Percentiles rank a stretch among this genome's conserved stretches.
Evolutionary conservation across 768 basidiomycete species (phyloP).

Genomic region (Tulasnella calospora): DNA sequence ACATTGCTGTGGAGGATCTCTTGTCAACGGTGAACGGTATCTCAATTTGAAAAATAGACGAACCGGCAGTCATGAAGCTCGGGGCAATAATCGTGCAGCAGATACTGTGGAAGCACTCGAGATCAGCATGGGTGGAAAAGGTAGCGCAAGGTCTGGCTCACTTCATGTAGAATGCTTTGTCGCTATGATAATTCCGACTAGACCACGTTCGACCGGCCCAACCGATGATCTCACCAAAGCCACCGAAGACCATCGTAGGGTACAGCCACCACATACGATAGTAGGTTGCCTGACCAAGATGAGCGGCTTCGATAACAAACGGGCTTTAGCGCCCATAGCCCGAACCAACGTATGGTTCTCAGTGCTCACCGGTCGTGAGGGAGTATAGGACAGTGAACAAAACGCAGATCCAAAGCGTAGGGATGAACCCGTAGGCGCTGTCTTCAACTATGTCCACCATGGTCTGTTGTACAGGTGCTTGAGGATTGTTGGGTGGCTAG

Average conservation of each 20-base stretch:
- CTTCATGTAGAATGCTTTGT: slow-evolving; percentile 45
- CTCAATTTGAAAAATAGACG: not conserved
- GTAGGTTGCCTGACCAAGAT: slow-evolving; percentile 45
- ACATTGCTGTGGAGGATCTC: slow-evolving; percentile 47
- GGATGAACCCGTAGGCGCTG: slow-evolving; percentile 43
- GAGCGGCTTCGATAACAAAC: slow-evolving; percentile 44
- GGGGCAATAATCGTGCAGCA: slow-evolving; percentile 52
- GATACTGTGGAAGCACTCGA: slow-evolving; percentile 39
- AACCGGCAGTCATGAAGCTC: slow-evolving; percentile 43
- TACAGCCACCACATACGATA: slow-evolving; percentile 52
- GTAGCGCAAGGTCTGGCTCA: slow-evolving; percentile 29
- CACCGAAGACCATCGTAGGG: slow-evolving; percentile 47
- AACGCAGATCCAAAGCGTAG: slow-evolving; percentile 40
- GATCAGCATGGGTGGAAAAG: slow-evolving; percentile 2
- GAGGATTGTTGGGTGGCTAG: not conserved
- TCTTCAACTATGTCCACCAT: not conserved
- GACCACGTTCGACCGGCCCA: slow-evolving; percentile 50
- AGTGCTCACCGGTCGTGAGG: slow-evolving; percentile 22
- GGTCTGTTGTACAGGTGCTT: not conserved
- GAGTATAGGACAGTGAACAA: slow-evolving; percentile 43
- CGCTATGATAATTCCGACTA: not conserved
- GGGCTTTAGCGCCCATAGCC: not conserved
- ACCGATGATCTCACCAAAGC: slow-evolving; percentile 49
- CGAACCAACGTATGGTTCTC: not conserved
- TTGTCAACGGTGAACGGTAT: not conserved